Evolutionary conservation across 1,139 yeast species (phyloP).

Genomic region (Suhomyces maxii): DNA sequence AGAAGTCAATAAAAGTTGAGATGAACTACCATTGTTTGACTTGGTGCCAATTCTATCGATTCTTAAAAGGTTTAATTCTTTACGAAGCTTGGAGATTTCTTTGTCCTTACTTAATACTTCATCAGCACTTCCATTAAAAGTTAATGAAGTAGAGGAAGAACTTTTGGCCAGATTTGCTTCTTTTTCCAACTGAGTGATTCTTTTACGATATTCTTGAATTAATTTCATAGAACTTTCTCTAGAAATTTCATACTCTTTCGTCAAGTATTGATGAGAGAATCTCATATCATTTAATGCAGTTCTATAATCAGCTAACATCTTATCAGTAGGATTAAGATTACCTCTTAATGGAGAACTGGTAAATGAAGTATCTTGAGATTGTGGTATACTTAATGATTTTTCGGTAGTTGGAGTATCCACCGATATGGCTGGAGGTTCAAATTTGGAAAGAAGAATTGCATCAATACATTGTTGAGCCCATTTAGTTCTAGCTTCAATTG

Average conservation of each 20-base stretch:
- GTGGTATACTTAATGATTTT: neutral
- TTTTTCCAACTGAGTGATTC: slow-evolving; percentile 45
- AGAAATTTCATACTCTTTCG: slow-evolving; percentile 61
- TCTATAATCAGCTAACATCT: slow-evolving; percentile 42
- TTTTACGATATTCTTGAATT: slow-evolving; percentile 50
- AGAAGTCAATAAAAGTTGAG: slow-evolving; percentile 10
- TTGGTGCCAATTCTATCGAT: slow-evolving; percentile 49
- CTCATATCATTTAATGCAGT: slow-evolving; percentile 62
- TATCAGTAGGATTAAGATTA: slow-evolving; percentile 21
- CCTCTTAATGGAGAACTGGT: slow-evolving; percentile 19
- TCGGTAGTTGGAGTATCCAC: slow-evolving; percentile 4
- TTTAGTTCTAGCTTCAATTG: slow-evolving; percentile 33
- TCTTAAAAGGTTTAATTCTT: slow-evolving; percentile 48
- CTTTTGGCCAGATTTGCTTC: slow-evolving; percentile 20
- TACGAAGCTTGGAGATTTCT: slow-evolving; percentile 47
- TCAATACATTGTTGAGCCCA: slow-evolving; percentile 62
- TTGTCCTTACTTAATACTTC: slow-evolving; percentile 38
- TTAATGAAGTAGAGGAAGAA: neutral
- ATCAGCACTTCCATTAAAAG: slow-evolving; percentile 11
- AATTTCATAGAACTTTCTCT: slow-evolving; percentile 49
- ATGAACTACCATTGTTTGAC: slow-evolving; percentile 9
- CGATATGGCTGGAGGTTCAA: slow-evolving; percentile 3
- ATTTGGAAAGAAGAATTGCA: slow-evolving; percentile 22
- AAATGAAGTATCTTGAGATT: slow-evolving; percentile 2
- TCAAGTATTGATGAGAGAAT: slow-evolving; percentile 61